Conservation (phyloP, 495 filamentous ascomycete species). For the Daldinia vernicosa region DNA sequence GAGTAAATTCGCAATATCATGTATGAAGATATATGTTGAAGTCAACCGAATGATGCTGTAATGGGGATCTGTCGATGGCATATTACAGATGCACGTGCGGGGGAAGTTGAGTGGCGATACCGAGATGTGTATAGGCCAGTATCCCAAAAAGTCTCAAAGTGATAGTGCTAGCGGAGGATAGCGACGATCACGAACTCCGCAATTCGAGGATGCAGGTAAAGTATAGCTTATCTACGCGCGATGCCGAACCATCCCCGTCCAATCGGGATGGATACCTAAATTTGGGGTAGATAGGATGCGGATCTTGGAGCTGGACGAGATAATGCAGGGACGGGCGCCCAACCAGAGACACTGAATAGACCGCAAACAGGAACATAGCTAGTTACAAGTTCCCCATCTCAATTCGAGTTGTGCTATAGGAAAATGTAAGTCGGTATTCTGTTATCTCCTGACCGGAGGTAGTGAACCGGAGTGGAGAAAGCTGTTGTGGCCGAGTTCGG, state of each 20-base stretch:
- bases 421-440: conserved; percentile 10
- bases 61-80: background rate
- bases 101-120: background rate
- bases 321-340: conserved; percentile 32
- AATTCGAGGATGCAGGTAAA: conserved; percentile 4
- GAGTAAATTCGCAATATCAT: too few relatives aligned
- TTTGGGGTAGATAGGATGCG: conserved; percentile 18
- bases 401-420: conserved; percentile 18
- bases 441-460: conserved; percentile 46
- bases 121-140: background rate
- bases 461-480: conserved; percentile 13
- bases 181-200: conserved; percentile 13
- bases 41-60: too few relatives aligned
- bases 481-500: conserved; percentile 36
- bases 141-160: background rate
- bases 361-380: conserved; percentile 37
- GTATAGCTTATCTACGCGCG: conserved; percentile 33
- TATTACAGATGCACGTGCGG: background rate
- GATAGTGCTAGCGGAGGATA: background rate
- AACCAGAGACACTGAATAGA: conserved; percentile 30
- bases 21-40: too few relatives aligned
- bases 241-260: conserved; percentile 41
- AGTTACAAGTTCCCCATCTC: conserved; percentile 10
- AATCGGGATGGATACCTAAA: conserved; percentile 10
- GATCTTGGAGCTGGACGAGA: conserved; percentile 30